Evolutionary conservation across 345 rosid species (phyloP).

Genomic region (Rhodamnia argentea): DNA sequence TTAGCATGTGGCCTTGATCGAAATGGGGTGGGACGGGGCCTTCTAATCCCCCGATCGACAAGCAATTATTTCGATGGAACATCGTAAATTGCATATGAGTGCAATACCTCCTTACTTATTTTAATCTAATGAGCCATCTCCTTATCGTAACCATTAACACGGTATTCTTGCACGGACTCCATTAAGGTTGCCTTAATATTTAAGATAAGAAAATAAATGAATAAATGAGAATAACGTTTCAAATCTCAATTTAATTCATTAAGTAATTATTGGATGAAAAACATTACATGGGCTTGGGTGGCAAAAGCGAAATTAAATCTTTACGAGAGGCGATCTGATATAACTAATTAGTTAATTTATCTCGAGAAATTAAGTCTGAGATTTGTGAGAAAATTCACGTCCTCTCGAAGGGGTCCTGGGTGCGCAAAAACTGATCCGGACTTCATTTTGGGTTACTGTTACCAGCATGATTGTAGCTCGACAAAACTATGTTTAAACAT

Average conservation of each 20-base stretch:
- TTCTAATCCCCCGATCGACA: not conserved
- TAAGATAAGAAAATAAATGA: not conserved
- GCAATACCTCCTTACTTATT: not conserved
- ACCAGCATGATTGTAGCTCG: not conserved
- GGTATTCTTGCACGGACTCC: not conserved
- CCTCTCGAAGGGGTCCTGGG: not conserved
- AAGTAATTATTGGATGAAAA: not conserved
- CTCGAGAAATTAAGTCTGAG: not conserved
- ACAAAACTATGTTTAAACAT: not conserved
- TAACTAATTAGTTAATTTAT: not conserved
- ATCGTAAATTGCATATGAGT: too few species aligned
- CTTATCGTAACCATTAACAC: not conserved
- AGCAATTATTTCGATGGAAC: not conserved
- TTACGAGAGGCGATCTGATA: fast-evolving
- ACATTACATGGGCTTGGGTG: not conserved
- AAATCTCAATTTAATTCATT: not conserved
- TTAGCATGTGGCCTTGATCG: too few species aligned
- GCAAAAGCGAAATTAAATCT: not conserved
- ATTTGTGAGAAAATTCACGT: not conserved
- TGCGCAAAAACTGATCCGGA: not conserved
- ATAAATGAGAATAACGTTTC: not conserved
- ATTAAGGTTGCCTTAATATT: not conserved
- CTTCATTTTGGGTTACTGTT: not conserved
- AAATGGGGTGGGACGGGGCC: not conserved
- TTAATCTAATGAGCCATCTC: not conserved